Evolutionary conservation across 345 rosid genomes (phyloP).

Genomic region (Linum tenue): DNA sequence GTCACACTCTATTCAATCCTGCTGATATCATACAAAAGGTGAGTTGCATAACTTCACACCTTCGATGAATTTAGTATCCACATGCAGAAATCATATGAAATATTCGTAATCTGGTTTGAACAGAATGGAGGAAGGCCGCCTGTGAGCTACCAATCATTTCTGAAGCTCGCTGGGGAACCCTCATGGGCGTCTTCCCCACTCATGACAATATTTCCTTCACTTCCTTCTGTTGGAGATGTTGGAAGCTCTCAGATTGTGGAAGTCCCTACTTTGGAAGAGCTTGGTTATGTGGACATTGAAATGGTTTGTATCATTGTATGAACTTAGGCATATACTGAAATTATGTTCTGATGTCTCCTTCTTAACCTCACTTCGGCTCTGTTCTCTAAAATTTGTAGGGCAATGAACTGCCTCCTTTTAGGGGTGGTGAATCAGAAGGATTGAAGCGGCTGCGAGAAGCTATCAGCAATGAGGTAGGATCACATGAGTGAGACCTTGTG

Average conservation of each 20-base stretch:
- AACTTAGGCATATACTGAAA: constrained; percentile 1
- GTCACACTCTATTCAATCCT: constrained; percentile 81
- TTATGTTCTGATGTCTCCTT: not conserved
- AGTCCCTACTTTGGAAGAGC: constrained; percentile 62
- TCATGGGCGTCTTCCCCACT: constrained; percentile 52
- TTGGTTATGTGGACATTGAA: constrained; percentile 50
- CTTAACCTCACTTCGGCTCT: constrained; percentile 3
- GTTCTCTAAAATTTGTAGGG: constrained; percentile 27
- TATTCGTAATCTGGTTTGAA: no score
- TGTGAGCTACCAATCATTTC: constrained; percentile 67
- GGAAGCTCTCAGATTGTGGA: constrained; percentile 41
- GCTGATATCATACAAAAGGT: constrained; percentile 57
- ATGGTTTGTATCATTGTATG: constrained; percentile 27
- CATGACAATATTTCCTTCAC: constrained; percentile 33
- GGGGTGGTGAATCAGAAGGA: constrained; percentile 86
- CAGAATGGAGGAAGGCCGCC: constrained; percentile 91
- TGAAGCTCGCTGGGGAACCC: constrained; percentile 87
- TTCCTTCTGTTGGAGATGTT: constrained; percentile 65
- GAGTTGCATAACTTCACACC: constrained; percentile 1
- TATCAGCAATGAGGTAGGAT: constrained; percentile 49
- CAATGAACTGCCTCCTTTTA: constrained; percentile 48
- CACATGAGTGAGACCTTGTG: not conserved
- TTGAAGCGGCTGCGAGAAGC: constrained; percentile 56
- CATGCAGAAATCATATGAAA: not conserved
- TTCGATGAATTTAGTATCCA: not conserved